Base-by-base conservation (phyloP, 2,329 filamentous ascomycete genomes). In the Ophioceras dolichostomum region DNA sequence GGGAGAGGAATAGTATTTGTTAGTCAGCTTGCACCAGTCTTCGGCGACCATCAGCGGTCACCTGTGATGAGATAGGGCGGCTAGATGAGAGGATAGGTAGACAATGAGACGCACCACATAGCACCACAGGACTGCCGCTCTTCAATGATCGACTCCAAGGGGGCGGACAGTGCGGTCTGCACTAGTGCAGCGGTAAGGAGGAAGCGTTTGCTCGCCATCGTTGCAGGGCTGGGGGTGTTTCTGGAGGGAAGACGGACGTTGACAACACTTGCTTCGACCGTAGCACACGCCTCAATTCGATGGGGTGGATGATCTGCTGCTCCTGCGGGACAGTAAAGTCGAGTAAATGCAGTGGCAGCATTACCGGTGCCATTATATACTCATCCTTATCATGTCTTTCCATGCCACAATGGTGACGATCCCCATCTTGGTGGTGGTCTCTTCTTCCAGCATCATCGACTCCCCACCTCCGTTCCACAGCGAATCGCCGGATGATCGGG, bases 161-260 rank as follows among this genome's bases (percentile, higher is more conserved):
- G 36, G 12, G 24, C 30, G 13, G 36, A 32, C n/a, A 37, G 36
- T 21, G 21, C 36, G 17, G 20, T 29, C 36, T 32, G 36, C 36
- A 37, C 16, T 14, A 37, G 36, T 18, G 36, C 36, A 29, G 36
- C 36, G 20, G 35, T 28, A 17, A 37, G 36, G 29, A 37, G 30
- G 13, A 37, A 19, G 10, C 19, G 36, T 24, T 32, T 37, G 8
- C 28, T 22, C 14, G 29, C 29, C 36, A 37, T 37, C 14, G 19
- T 26, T 36, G 26, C 24, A 29, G 26, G 21, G 13, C 13, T 37
- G 27, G 6, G 24, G 24, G 12, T 26, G 22, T 8, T 26, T 26
- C 22, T 26, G 8, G 22, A 26, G 22, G 22, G 7, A 12, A 26
- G 22, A 26, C 22, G 8, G 22, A 7, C 22, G 22, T 26, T 12